Evolutionary conservation across 148 eudicot species (phyloP).

Genomic region (Cornus controversa): DNA sequence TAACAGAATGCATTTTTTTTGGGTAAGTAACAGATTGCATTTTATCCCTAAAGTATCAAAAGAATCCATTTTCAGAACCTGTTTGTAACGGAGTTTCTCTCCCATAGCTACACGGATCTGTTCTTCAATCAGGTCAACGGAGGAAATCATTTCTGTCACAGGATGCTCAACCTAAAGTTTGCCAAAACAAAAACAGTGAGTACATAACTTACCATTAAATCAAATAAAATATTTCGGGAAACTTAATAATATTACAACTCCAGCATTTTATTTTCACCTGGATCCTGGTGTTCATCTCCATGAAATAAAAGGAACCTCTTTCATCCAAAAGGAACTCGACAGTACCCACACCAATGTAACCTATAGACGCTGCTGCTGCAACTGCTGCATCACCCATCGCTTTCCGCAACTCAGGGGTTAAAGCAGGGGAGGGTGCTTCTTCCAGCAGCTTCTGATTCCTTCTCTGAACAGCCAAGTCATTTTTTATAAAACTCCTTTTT

Average conservation of each 20-base stretch:
- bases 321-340: constrained; percentile 96
- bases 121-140: constrained; percentile 94
- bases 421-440: constrained; percentile 98
- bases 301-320: constrained; percentile 92
- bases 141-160: constrained; percentile 99
- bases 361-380: constrained; percentile 96
- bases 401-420: constrained; percentile 81
- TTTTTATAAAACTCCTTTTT: too few relatives aligned
- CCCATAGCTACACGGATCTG: constrained; percentile 96
- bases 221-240: not conserved
- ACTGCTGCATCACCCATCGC: constrained; percentile 99
- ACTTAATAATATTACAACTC: not conserved
- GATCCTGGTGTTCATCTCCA: constrained; percentile 98
- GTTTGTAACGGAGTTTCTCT: constrained; percentile 83
- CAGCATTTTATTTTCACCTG: constrained; percentile 49
- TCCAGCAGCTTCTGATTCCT: constrained; percentile 97
- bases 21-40: too few relatives aligned
- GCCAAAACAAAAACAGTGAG: not conserved
- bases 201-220: not conserved
- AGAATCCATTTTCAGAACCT: constrained; percentile 42
- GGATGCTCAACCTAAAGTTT: constrained; percentile 92
- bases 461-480: constrained; percentile 51
- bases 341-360: constrained; percentile 95
- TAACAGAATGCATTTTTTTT: not conserved
- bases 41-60: not conserved